Percentiles rank a stretch among this genome's conserved stretches.
Evolutionary conservation across 495 filamentous ascomycete genomes (phyloP).

Genomic region (Talaromyces stipitatus): DNA sequence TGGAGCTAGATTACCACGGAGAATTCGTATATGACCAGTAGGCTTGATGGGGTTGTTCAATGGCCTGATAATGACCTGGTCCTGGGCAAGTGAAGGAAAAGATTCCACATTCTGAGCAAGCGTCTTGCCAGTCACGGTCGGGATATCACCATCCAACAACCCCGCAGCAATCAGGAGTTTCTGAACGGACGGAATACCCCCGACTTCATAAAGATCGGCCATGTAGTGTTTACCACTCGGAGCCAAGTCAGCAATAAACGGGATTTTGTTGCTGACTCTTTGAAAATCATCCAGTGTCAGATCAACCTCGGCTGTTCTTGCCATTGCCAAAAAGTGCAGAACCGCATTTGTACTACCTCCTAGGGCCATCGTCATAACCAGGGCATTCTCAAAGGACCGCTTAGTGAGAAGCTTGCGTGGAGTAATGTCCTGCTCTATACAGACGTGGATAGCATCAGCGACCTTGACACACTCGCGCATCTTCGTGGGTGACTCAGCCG

Average conservation of each 20-base stretch:
- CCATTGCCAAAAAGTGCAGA: constrained; percentile 93
- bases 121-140: constrained; percentile 88
- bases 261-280: constrained; percentile 79
- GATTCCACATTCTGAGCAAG: constrained; percentile 79
- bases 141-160: constrained; percentile 75
- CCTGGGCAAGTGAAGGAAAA: constrained; percentile 71
- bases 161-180: constrained; percentile 82
- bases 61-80: constrained; percentile 80
- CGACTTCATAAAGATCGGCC: constrained; percentile 92
- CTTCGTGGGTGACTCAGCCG: constrained; percentile 82
- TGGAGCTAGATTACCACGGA: constrained; percentile 85
- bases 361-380: constrained; percentile 87
- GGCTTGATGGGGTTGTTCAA: constrained; percentile 78
- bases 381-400: constrained; percentile 83
- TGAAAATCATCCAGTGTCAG: constrained; percentile 85
- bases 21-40: constrained; percentile 83
- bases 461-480: constrained; percentile 84
- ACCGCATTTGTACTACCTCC: constrained; percentile 91
- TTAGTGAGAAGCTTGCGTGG: constrained; percentile 81
- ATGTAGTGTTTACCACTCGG: constrained; percentile 85
- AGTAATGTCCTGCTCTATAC: constrained; percentile 80
- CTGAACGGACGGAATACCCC: constrained; percentile 83
- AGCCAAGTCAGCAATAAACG: constrained; percentile 88
- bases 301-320: constrained; percentile 75
- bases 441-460: constrained; percentile 75